These are phyloP conservation scores for Colletotrichum spaethianum DNA, from an alignment of 2,329 filamentous ascomycete species.

Conservation along the genomic window DNA sequence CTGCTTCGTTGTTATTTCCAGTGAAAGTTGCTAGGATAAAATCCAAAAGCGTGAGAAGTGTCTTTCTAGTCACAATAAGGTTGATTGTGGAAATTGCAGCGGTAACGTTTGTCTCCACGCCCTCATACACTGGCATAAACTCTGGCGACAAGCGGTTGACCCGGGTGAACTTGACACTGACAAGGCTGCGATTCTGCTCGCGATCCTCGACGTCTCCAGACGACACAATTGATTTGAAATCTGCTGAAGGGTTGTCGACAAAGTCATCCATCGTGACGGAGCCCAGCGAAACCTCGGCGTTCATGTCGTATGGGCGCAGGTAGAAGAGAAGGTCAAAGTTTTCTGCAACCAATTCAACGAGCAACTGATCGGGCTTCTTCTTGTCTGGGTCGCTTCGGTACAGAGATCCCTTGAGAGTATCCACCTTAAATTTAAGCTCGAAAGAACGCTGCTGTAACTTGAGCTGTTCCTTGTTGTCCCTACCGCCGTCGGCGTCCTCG, in stretches of 20 bases:
- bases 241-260: conserved; percentile 87
- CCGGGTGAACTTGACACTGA: conserved; percentile 89
- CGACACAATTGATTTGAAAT: conserved; percentile 98
- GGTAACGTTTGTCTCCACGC: conserved; percentile 93
- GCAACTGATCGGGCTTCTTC: conserved; percentile 80
- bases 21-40: conserved; percentile 96
- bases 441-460: conserved; percentile 92
- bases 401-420: conserved; percentile 92
- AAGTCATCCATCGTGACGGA: conserved; percentile 94
- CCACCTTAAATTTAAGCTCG: conserved; percentile 96
- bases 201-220: conserved; percentile 82
- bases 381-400: conserved; percentile 88
- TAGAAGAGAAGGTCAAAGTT: conserved; percentile 91
- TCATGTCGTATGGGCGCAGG: conserved; percentile 91
- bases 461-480: conserved; percentile 66
- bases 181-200: conserved; percentile 83
- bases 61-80: conserved; percentile 92
- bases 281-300: conserved; percentile 88
- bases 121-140: conserved; percentile 91
- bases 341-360: conserved; percentile 93
- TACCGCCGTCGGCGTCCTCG: conserved; percentile 75
- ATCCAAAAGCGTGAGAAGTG: conserved; percentile 90
- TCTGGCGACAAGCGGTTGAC: conserved; percentile 94
- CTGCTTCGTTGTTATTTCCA: conserved; percentile 63
- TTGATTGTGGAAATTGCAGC: conserved; percentile 96